Percentiles rank a stretch among this genome's conserved stretches.
These are phyloP conservation scores for Blastocladiella emersonii DNA, from an alignment of 371 early-diverging fungal genomes.

Conservation along the genomic window DNA sequence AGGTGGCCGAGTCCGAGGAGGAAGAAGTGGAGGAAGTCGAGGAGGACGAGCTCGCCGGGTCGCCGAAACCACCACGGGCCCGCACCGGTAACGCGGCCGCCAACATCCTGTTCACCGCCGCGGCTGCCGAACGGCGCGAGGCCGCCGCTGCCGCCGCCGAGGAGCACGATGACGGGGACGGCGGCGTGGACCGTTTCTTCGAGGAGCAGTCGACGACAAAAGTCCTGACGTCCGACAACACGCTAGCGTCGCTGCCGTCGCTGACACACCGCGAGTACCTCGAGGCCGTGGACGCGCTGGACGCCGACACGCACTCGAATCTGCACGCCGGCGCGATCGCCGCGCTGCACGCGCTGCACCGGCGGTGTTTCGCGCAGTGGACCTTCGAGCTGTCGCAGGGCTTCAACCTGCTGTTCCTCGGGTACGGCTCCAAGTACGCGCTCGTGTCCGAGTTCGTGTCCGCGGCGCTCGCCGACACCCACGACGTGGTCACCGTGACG, in stretches of 20 bases:
- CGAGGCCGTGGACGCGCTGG: neutral
- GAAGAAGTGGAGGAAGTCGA: no score
- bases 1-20: no score
- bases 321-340: constrained; percentile 36
- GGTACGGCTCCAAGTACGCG: constrained; percentile 74
- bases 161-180: constrained; percentile 17
- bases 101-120: no score
- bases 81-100: no score
- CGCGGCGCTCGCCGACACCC: constrained; percentile 30
- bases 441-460: constrained; percentile 57
- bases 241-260: constrained; percentile 53
- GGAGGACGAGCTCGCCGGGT: no score
- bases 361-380: constrained; percentile 65
- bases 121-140: no score
- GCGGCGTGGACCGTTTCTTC: constrained; percentile 59
- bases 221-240: constrained; percentile 68
- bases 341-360: constrained; percentile 35
- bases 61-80: no score
- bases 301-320: constrained; percentile 17
- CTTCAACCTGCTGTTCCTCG: constrained; percentile 76
- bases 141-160: no score
- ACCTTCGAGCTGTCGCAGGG: constrained; percentile 52
- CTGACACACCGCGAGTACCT: constrained; percentile 50
- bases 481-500: constrained; percentile 58
- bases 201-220: constrained; percentile 41